Evolutionary conservation across 371 early-diverging fungal genomes (phyloP).

Genomic region (Mucor velutinosus): DNA sequence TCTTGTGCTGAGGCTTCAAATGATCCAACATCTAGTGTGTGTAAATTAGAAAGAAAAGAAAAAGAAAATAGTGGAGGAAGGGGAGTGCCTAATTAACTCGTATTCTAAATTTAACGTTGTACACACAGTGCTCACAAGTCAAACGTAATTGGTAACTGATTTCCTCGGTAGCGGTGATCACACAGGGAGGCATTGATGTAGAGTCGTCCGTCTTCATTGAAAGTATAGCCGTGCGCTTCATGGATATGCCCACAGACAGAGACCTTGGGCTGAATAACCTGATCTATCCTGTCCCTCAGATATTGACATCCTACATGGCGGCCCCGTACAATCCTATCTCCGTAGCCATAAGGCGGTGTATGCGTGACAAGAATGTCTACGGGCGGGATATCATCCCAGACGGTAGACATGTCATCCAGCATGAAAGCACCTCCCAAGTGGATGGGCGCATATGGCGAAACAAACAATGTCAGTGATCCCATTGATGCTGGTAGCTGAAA

Average conservation of each 20-base stretch:
- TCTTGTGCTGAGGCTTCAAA: not conserved
- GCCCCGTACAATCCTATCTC: constrained; percentile 31
- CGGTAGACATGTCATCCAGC: constrained; percentile 35
- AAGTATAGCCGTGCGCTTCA: constrained; percentile 46
- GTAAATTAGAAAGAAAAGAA: not conserved
- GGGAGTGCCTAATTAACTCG: not conserved
- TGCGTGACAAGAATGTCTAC: constrained; percentile 60
- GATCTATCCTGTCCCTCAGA: constrained; percentile 39
- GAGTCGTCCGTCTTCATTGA: constrained; percentile 33
- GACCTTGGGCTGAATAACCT: constrained; percentile 40
- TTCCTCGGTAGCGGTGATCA: constrained; percentile 38
- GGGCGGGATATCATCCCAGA: constrained; percentile 48
- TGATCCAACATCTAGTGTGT: not conserved
- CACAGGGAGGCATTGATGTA: constrained; percentile 57
- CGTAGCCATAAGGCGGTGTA: constrained; percentile 49
- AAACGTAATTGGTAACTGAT: constrained; percentile 51
- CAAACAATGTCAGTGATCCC: constrained; percentile 47
- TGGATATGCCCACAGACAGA: constrained; percentile 64
- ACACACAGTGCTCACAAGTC: constrained; percentile 23
- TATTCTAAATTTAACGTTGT: not conserved
- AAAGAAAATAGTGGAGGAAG: not conserved
- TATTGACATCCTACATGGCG: constrained; percentile 49
- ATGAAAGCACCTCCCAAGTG: constrained; percentile 61
- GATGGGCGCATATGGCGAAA: constrained; percentile 56
- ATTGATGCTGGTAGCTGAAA: constrained; percentile 36